These are phyloP conservation scores for Austropuccinia psidii DNA, from an alignment of 1,284 basidiomycete genomes.

Conservation along the genomic window DNA sequence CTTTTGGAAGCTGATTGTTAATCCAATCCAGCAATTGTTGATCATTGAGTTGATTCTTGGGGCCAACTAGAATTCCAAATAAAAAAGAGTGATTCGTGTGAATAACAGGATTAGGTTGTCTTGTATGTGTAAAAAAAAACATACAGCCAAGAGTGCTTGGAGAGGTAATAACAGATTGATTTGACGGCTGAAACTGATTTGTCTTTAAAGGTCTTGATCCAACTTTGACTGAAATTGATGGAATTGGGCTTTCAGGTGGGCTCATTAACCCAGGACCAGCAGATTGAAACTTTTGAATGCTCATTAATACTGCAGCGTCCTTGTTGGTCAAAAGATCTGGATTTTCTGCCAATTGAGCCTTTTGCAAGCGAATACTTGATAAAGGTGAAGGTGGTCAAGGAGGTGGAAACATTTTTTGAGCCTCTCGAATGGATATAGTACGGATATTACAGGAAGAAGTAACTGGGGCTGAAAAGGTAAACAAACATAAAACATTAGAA, in stretches of 20 bases:
- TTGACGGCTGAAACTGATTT: slow-evolving; percentile 42
- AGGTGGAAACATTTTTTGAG: slow-evolving; percentile 89
- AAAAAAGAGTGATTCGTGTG: too few relatives aligned
- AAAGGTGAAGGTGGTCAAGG: slow-evolving; percentile 89
- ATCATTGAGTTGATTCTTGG: too few relatives aligned
- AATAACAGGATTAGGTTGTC: too few relatives aligned
- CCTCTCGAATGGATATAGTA: slow-evolving; percentile 87
- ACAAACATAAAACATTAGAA: slow-evolving; percentile 18
- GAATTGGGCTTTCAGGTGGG: slow-evolving; percentile 43
- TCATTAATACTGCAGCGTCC: slow-evolving; percentile 49
- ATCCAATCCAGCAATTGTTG: slow-evolving; percentile 69
- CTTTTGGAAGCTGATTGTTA: slow-evolving; percentile 52
- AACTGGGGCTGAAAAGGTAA: slow-evolving; percentile 64
- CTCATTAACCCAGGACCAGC: slow-evolving; percentile 41
- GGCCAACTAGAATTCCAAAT: too few relatives aligned
- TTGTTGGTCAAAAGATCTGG: slow-evolving; percentile 72
- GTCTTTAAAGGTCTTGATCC: slow-evolving; percentile 45
- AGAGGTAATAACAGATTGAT: slow-evolving; percentile 3
- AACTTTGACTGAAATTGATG: slow-evolving; percentile 38
- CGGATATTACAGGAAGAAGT: slow-evolving; percentile 95
- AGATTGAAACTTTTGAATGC: slow-evolving; percentile 41
- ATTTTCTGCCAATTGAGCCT: slow-evolving; percentile 75
- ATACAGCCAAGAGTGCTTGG: too few relatives aligned
- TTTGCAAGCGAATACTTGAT: slow-evolving; percentile 78
- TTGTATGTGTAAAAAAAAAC: too few relatives aligned